Base-by-base conservation (phyloP, 306 rosid genomes). In the Vachellia pachyceras region DNA sequence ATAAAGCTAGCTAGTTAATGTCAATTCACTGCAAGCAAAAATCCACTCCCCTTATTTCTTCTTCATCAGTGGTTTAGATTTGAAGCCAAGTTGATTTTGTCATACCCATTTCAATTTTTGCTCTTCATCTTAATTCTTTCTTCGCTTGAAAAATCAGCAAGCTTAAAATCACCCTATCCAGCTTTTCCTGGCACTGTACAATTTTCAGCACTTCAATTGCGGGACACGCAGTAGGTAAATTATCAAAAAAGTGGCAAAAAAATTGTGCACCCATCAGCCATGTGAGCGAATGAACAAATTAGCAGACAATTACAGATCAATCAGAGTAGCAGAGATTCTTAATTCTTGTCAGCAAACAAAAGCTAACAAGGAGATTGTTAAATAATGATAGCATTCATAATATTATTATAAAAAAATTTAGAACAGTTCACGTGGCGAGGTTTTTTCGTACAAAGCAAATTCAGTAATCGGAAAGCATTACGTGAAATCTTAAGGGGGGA, bases 241-340 rank as follows among this genome's bases (percentile, higher is more conserved):
- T 29, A 58, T 46, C 7, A 10, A 40, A 68, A n/a, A n/a, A n/a
- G 22, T 50, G 40, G 52, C 33, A 29, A 29, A 29, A 29, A 29
- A 33, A 46, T 52, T 49, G 69, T 41, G 77, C 67, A 45, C 18
- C 45, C 81, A 82, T 76, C 73, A 57, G 13, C 55, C 85, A 82
- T 76, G 85, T 82, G 85, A 70, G 64, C 69, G 50, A 60, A 68
- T 44, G 54, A 82, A 45, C 41, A 37, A 36, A 58, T 69, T 44
- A 57, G 77, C 77, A 82, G 81, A 82, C 85, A 77, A 20, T 36
- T 77, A 70, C 85, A 77, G 67, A 57, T 63, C 63, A 71, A 82
- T 63, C 45, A 36, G 25, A 4, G 73, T 58, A 75, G 69, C 61
- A 5, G 9, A 0, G 36, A 55, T n/a, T 35, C 75, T 42, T 50